These are phyloP conservation scores for Pichia californica DNA, from an alignment of 805 yeast species.

Conservation along the genomic window DNA sequence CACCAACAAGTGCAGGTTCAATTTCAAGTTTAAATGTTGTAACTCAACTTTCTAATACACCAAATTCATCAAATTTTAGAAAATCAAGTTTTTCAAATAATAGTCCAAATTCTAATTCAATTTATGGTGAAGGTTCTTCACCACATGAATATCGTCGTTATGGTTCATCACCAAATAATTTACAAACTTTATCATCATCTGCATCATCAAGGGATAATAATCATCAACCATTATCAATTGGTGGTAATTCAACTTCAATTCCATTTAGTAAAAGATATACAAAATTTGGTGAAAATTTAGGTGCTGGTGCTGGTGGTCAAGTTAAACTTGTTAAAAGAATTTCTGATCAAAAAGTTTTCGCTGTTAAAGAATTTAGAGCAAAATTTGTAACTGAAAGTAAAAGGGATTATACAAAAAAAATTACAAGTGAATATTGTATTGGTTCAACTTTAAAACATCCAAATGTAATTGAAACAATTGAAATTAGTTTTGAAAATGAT, in stretches of 20 bases:
- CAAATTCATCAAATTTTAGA: constrained; percentile 7
- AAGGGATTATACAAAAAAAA: constrained; percentile 85
- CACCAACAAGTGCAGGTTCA: constrained; percentile 10
- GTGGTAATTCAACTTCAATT: constrained; percentile 37
- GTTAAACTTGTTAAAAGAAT: constrained; percentile 68
- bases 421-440: constrained; percentile 90
- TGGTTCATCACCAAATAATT: constrained; percentile 9
- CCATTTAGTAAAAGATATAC: constrained; percentile 75
- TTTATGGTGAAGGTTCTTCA: constrained; percentile 20
- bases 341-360: constrained; percentile 67
- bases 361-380: constrained; percentile 87
- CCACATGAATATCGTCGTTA: constrained; percentile 11
- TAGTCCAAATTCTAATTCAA: constrained; percentile 29
- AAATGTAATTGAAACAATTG: constrained; percentile 85
- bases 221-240: constrained; percentile 22
- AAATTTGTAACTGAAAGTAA: constrained; percentile 66
- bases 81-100: constrained; percentile 25
- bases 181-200: constrained; percentile 12
- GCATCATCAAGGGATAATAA: constrained; percentile 9
- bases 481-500: constrained; percentile 83
- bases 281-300: constrained; percentile 78
- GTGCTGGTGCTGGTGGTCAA: constrained; percentile 94
- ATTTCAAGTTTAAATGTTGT: no score
- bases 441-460: constrained; percentile 88
- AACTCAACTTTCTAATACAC: constrained; percentile 23